phyloP scores from a whole-genome alignment of 164 flowering plant species.

The Taxillus chinensis region DNA sequence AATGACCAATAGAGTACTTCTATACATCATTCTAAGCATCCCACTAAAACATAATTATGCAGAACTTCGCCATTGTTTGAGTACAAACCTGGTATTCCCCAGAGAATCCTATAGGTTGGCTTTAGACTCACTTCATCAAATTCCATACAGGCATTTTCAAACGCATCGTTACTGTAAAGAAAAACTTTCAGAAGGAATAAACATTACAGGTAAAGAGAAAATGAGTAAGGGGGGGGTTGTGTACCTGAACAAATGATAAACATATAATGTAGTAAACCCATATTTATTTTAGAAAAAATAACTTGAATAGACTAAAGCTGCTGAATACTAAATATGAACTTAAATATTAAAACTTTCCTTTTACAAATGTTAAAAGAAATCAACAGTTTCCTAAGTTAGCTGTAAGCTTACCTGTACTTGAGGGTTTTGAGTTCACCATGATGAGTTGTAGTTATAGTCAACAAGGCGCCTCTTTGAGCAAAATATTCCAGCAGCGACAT shows the following conservation, averaged over 20 bases:
- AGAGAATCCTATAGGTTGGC: slow-evolving; percentile 86
- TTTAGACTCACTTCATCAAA: slow-evolving; percentile 82
- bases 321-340: too few relatives aligned
- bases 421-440: slow-evolving; percentile 94
- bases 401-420: slow-evolving; percentile 67
- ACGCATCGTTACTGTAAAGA: slow-evolving; percentile 48
- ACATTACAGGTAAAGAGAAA: too few relatives aligned
- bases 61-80: background rate
- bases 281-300: too few relatives aligned
- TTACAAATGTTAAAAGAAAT: background rate
- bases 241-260: too few relatives aligned
- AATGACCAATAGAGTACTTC: too few relatives aligned
- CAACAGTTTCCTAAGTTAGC: background rate
- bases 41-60: too few relatives aligned
- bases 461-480: slow-evolving; percentile 59
- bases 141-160: slow-evolving; percentile 97
- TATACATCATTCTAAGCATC: too few relatives aligned
- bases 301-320: too few relatives aligned
- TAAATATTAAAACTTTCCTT: too few relatives aligned
- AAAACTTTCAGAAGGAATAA: slow-evolving; percentile 8
- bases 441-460: slow-evolving; percentile 92
- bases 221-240: too few relatives aligned
- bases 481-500: slow-evolving; percentile 87
- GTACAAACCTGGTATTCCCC: slow-evolving; percentile 87
- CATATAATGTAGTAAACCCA: too few relatives aligned